Conservation (phyloP, 345 rosid species). For the Psidium friedrichsthalianum region DNA sequence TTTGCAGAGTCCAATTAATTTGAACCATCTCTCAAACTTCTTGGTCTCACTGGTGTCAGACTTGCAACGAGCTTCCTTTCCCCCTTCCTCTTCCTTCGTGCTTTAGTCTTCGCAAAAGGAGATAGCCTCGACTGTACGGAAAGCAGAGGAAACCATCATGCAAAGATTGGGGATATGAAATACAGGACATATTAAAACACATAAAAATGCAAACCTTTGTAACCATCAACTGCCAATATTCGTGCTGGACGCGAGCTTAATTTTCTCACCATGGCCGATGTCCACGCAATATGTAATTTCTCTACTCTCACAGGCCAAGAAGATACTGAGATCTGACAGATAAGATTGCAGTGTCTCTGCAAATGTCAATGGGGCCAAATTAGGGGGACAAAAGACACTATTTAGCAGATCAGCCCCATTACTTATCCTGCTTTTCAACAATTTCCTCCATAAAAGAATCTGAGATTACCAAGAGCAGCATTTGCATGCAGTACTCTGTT, state of each 20-base stretch:
- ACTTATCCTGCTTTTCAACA: neutral
- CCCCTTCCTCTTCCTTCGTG: slow-evolving; percentile 30
- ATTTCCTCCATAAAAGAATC: neutral
- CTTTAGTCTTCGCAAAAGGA: slow-evolving; percentile 88
- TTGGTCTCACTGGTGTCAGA: slow-evolving; percentile 16
- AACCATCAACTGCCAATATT: slow-evolving; percentile 96
- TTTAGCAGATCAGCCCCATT: neutral
- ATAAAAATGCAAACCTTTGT: slow-evolving; percentile 58
- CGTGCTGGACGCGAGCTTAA: slow-evolving; percentile 56
- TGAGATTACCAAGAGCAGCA: neutral
- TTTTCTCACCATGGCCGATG: slow-evolving; percentile 71
- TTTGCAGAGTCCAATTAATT: slow-evolving; percentile 52
- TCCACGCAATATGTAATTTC: slow-evolving; percentile 83
- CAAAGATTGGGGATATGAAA: neutral
- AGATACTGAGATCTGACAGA: slow-evolving; percentile 80
- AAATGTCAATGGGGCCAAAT: slow-evolving; percentile 5
- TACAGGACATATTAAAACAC: neutral
- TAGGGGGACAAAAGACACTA: neutral
- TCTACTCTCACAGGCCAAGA: slow-evolving; percentile 71
- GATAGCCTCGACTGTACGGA: slow-evolving; percentile 76
- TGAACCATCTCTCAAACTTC: slow-evolving; percentile 55
- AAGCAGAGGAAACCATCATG: neutral
- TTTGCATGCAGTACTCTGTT: neutral
- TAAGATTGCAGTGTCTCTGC: slow-evolving; percentile 97
- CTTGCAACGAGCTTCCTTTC: slow-evolving; percentile 20